Conservation (phyloP, 441 rosid species). For the Manihot esculenta region DNA sequence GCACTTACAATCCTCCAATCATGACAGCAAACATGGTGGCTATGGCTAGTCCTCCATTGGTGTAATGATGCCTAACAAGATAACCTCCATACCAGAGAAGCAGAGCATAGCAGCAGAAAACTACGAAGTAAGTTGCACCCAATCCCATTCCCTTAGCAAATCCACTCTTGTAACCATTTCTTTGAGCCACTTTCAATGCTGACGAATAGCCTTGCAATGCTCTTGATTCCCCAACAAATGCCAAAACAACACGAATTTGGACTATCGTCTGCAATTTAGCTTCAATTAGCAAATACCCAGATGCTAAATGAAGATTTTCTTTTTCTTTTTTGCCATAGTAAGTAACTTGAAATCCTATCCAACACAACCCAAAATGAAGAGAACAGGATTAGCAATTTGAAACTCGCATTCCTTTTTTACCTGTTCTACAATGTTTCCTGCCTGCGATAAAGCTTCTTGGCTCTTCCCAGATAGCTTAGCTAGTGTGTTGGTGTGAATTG, state of each 20-base stretch:
- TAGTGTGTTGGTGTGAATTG: slow-evolving; percentile 71
- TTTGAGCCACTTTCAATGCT: slow-evolving; percentile 74
- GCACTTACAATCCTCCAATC: slow-evolving; percentile 96
- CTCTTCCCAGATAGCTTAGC: slow-evolving; percentile 79
- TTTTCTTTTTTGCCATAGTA: background rate
- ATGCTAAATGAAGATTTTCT: slow-evolving; percentile 25
- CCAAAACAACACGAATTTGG: slow-evolving; percentile 90
- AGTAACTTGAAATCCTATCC: background rate
- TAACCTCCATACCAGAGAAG: slow-evolving; percentile 99
- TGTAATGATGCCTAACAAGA: slow-evolving; percentile 88
- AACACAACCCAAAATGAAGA: background rate
- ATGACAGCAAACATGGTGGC: slow-evolving; percentile 98
- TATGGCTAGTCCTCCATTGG: slow-evolving; percentile 98
- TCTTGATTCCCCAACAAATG: slow-evolving; percentile 94
- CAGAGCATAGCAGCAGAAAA: slow-evolving; percentile 92
- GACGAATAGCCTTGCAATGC: slow-evolving; percentile 82
- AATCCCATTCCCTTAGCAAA: slow-evolving; percentile 94
- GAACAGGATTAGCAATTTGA: background rate
- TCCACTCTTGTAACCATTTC: slow-evolving; percentile 83
- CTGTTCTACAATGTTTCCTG: slow-evolving; percentile 97
- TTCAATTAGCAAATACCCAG: slow-evolving; percentile 32
- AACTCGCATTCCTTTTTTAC: slow-evolving; percentile 33
- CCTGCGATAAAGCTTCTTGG: slow-evolving; percentile 89
- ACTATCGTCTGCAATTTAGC: slow-evolving; percentile 70
- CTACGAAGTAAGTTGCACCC: slow-evolving; percentile 97